Conservation (phyloP, 495 filamentous ascomycete species). For the Hypoxylon perforatum region DNA sequence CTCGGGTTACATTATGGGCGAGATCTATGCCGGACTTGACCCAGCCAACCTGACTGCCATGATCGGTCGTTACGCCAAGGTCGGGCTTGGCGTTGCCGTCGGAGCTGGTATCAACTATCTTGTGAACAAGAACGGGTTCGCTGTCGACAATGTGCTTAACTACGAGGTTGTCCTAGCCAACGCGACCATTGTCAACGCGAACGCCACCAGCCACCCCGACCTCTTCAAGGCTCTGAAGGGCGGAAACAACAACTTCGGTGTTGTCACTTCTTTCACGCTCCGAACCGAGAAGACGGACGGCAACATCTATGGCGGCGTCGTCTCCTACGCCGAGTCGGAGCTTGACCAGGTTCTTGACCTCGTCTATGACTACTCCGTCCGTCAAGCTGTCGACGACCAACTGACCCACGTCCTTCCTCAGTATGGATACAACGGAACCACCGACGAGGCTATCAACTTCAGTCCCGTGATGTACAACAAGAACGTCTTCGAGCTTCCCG, state of each 20-base stretch:
- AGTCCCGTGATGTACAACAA: constrained; percentile 18
- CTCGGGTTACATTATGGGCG: constrained; percentile 53
- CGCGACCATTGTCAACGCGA: constrained; percentile 49
- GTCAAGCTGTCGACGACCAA: constrained; percentile 1
- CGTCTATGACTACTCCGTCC: not conserved
- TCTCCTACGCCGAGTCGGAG: not conserved
- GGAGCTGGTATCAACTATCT: not conserved
- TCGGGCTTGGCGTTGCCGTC: not conserved
- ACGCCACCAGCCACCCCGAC: constrained; percentile 41
- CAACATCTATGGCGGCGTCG: not conserved
- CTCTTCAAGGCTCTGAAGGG: constrained; percentile 66
- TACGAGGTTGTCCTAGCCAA: constrained; percentile 59
- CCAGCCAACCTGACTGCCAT: constrained; percentile 49
- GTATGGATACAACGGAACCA: constrained; percentile 5
- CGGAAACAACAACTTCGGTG: constrained; percentile 68
- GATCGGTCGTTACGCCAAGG: constrained; percentile 49
- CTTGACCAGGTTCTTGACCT: not conserved
- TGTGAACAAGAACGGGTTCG: constrained; percentile 50
- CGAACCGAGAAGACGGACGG: constrained; percentile 4
- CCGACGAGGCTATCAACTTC: not conserved
- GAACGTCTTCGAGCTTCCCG: constrained; percentile 49
- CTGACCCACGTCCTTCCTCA: not conserved
- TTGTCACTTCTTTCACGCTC: constrained; percentile 57
- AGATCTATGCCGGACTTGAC: constrained; percentile 57
- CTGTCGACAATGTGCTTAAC: constrained; percentile 59